phyloP scores from a whole-genome alignment of 139 green algal species.

The Spirogloea muscicola region DNA sequence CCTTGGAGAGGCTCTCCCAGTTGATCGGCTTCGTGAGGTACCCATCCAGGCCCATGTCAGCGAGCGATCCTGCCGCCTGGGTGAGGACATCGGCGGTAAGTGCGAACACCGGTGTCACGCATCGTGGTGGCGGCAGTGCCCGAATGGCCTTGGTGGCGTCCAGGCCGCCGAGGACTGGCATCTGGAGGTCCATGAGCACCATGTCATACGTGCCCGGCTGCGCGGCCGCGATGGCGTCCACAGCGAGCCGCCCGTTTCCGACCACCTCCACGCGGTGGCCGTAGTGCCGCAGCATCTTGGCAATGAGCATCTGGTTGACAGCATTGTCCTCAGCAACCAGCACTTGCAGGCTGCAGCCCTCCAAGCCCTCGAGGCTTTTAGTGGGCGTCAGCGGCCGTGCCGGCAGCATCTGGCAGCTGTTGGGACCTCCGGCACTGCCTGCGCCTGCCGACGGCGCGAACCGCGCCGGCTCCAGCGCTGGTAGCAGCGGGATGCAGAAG shows the following conservation, averaged over 20 bases:
- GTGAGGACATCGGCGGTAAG: conserved; percentile 41
- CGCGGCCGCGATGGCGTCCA: conserved; percentile 18
- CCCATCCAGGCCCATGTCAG: conserved; percentile 37
- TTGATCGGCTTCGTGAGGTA: conserved; percentile 46
- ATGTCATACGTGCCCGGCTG: conserved; percentile 61
- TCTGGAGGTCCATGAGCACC: conserved; percentile 86
- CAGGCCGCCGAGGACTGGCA: conserved; percentile 80
- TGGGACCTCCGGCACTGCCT: neutral
- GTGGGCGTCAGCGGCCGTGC: neutral
- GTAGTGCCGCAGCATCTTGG: conserved; percentile 46
- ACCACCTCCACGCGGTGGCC: conserved; percentile 31
- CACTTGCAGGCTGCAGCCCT: conserved; percentile 1
- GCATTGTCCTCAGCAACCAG: conserved; percentile 42
- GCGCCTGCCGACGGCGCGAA: neutral
- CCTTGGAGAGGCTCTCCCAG: conserved; percentile 35
- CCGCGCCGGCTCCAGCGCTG: neutral
- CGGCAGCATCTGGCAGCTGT: neutral
- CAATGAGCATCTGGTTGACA: conserved; percentile 48
- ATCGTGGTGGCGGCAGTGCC: neutral
- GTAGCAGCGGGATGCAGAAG: conserved; percentile 55
- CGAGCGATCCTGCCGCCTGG: conserved; percentile 3
- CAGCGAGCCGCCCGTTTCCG: conserved; percentile 37
- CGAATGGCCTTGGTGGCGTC: conserved; percentile 54
- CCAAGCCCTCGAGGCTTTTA: neutral
- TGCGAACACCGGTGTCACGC: conserved; percentile 30